These are phyloP conservation scores for Mycena olivaceomarginata DNA, from an alignment of 768 basidiomycete species.

Conservation along the genomic window DNA sequence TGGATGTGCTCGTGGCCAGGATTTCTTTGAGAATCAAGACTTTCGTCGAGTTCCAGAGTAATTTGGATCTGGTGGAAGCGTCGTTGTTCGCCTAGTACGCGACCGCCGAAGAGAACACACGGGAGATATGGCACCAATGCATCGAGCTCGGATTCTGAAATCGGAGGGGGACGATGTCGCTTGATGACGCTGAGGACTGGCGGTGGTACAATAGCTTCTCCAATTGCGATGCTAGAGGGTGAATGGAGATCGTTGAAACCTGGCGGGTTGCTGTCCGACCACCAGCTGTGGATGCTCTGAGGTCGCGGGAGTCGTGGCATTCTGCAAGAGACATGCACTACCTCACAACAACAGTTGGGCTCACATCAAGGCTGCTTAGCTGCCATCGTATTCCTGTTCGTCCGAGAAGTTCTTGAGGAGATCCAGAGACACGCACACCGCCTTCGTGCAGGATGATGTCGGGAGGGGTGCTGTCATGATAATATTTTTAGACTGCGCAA, in stretches of 20 bases:
- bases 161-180: not conserved
- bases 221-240: conserved; percentile 11
- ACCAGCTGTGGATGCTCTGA: conserved; percentile 11
- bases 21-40: conserved; percentile 9
- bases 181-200: conserved; percentile 9
- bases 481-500: no score
- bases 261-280: conserved; percentile 12
- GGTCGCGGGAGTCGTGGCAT: not conserved
- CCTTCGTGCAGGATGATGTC: no score
- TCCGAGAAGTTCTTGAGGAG: no score
- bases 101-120: not conserved
- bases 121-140: conserved; percentile 7
- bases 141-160: not conserved
- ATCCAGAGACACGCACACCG: no score
- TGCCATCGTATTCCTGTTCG: no score
- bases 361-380: no score
- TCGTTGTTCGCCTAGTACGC: not conserved
- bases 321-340: not conserved
- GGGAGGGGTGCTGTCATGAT: no score
- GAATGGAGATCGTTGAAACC: conserved; percentile 8
- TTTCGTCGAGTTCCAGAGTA: conserved; percentile 13
- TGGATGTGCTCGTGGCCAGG: not conserved
- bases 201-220: conserved; percentile 9
- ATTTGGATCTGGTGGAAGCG: not conserved
- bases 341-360: not conserved